Evolutionary conservation across 148 eudicot genomes (phyloP).

Genomic region (Chenopodium quinoa): DNA sequence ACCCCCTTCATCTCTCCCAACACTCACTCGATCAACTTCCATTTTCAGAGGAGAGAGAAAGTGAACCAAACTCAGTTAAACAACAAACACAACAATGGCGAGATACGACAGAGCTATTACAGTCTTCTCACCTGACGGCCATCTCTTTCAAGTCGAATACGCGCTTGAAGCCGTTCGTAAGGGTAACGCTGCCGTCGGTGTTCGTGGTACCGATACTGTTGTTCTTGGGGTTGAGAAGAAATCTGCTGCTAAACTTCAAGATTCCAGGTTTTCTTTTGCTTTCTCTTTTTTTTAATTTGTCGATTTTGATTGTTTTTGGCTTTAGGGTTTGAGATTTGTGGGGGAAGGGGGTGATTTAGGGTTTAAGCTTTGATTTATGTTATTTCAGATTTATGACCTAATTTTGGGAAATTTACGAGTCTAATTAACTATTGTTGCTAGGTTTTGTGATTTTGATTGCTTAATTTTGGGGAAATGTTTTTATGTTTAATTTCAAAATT

Average conservation of each 20-base stretch:
- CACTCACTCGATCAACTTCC: neutral
- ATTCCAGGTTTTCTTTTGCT: slow-evolving; percentile 52
- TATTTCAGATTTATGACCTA: neutral
- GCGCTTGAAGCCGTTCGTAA: slow-evolving; percentile 97
- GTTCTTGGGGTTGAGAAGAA: slow-evolving; percentile 97
- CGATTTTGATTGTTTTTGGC: neutral
- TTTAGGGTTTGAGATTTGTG: neutral
- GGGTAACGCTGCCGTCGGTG: slow-evolving; percentile 97
- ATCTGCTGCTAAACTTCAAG: slow-evolving; percentile 88
- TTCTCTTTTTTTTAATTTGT: neutral
- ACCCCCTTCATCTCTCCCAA: neutral
- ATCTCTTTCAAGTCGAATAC: slow-evolving; percentile 94
- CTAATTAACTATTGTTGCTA: neutral
- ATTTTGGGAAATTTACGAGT: neutral
- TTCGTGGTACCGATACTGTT: slow-evolving; percentile 76
- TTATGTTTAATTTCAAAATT: neutral
- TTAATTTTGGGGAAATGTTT: neutral
- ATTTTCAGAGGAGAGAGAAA: neutral
- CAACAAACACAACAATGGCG: slow-evolving; percentile 49
- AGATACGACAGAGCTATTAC: slow-evolving; percentile 96
- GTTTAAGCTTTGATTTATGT: neutral
- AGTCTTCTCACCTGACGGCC: slow-evolving; percentile 97
- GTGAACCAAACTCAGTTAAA: neutral
- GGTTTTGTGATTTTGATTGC: neutral
- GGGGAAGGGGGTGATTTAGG: neutral